Percentiles rank a stretch among this genome's conserved stretches.
Conservation (phyloP, 1,139 yeast genomes). For the Pichia sp. region DNA sequence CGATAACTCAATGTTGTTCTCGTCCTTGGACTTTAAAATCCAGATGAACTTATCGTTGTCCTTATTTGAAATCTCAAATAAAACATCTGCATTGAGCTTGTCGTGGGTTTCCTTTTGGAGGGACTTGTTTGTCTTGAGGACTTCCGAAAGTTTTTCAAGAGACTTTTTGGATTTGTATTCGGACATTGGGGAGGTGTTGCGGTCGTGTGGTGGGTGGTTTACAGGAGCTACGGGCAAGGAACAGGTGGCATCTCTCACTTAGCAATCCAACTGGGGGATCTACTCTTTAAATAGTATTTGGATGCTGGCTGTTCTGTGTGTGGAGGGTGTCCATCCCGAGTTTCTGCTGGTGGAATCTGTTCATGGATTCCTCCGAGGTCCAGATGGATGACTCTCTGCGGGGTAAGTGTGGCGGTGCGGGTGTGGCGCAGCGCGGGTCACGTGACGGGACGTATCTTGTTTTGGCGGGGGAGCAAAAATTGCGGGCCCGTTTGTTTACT, state of each 20-base stretch:
- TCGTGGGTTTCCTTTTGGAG: slow-evolving; percentile 43
- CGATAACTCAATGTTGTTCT: slow-evolving; percentile 50
- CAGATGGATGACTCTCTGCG: neutral
- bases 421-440: too few species aligned
- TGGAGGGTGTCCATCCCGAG: too few species aligned
- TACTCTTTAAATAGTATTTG: too few species aligned
- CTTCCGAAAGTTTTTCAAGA: slow-evolving; percentile 42
- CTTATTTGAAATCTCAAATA: slow-evolving; percentile 67
- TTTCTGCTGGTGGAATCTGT: too few species aligned
- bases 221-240: too few species aligned
- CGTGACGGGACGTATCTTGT: neutral
- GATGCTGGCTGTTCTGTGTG: too few species aligned
- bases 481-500: neutral
- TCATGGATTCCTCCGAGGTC: too few species aligned
- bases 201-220: too few species aligned
- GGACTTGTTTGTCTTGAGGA: slow-evolving; percentile 39
- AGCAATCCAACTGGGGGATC: too few species aligned
- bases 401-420: too few species aligned
- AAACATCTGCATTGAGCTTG: slow-evolving; percentile 61
- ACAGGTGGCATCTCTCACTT: too few species aligned
- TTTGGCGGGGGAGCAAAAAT: slow-evolving; percentile 1
- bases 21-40: slow-evolving; percentile 63
- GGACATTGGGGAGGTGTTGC: too few species aligned
- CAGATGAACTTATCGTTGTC: slow-evolving; percentile 60
- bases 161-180: slow-evolving; percentile 42